Evolutionary conservation across 352 stramenopile genomes (phyloP), one percentile per base, ranked within the genome.

Genomic region (Elongisporangium anandrum): DNA sequence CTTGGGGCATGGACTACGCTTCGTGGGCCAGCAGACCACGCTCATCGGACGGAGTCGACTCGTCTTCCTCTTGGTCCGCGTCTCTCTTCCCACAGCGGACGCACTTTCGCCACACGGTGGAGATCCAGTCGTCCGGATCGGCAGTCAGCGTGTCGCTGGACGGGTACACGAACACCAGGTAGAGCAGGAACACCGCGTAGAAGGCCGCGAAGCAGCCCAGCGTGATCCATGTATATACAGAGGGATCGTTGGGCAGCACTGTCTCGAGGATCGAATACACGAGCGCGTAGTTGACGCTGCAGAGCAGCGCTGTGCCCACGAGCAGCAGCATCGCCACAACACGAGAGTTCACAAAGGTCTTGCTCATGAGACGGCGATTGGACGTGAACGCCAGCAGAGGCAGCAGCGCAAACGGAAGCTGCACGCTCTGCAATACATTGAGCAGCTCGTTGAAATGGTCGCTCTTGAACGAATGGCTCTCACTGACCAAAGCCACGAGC

Each of bases 391-490:
- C 70, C 0, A 97, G 68, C 41, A 97, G 26, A 17, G 90, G 90
- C 8, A 96, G 53, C 26, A 97, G 60, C 15, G 87, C 85, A 52
- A 97, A 96, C 19, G 89, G 89, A 5, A 97, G 70, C 65, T 95
- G 85, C 15, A 96, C 72, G 54, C 79, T 95, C 67, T 97, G 89
- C 41, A 96, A 60, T 3, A 96, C 84, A 52, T 97, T 96, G 17
- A 97, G 70, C 26, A 85, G 73, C 54, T 94, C 77, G 59, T 90
- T 86, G 45, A 95, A 83, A n/a, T 64, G 68, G 56, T 94, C 87
- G 39, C 69, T 86, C 38, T 80, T 29, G 24, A 78, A 80, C 23
- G 77, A 61, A 15, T 70, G 65, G 23, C 79, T 65, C 24, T 88
- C 57, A 20, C 79, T 89, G 26, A 85, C 63, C 8, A 95, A 64